phyloP scores from a whole-genome alignment of 2,329 filamentous ascomycete species.

The Neopestalotiopsis rosae region DNA sequence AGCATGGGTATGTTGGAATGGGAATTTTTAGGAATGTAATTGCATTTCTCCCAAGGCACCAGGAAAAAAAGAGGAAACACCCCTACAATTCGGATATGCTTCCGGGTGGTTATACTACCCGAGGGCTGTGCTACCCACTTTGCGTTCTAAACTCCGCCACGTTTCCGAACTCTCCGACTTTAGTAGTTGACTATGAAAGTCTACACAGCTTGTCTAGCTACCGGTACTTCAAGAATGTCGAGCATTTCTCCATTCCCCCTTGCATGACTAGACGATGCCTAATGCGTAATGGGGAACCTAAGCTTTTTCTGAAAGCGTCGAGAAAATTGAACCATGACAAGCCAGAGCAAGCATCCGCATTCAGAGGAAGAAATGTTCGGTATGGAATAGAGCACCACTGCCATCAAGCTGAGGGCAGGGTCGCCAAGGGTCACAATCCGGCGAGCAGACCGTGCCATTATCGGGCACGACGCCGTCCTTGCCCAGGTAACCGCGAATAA shows the following conservation, averaged over 20 bases:
- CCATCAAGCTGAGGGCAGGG: too few species aligned
- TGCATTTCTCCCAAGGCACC: too few species aligned
- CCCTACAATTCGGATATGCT: background rate
- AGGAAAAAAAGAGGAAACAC: background rate
- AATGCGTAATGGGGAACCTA: background rate
- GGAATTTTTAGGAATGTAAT: background rate
- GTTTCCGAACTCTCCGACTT: background rate
- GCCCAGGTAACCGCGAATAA: conserved; percentile 10
- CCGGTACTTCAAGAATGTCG: background rate
- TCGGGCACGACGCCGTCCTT: background rate
- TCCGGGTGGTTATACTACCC: background rate
- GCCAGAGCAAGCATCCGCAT: too few species aligned
- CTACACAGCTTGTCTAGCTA: background rate
- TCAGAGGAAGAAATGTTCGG: too few species aligned
- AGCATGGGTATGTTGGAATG: background rate
- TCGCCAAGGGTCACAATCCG: conserved; percentile 12
- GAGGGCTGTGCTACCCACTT: background rate
- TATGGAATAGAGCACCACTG: too few species aligned
- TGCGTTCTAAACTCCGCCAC: background rate
- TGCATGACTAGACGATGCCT: background rate
- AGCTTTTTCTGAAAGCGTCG: background rate
- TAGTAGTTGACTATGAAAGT: background rate
- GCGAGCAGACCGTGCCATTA: background rate
- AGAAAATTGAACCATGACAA: background rate
- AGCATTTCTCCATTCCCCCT: too few species aligned